A percentile compares a stretch with the other conserved stretches of the same genome.
Conservation (phyloP, 768 basidiomycete species). For the Kwoniella heveanensis region DNA sequence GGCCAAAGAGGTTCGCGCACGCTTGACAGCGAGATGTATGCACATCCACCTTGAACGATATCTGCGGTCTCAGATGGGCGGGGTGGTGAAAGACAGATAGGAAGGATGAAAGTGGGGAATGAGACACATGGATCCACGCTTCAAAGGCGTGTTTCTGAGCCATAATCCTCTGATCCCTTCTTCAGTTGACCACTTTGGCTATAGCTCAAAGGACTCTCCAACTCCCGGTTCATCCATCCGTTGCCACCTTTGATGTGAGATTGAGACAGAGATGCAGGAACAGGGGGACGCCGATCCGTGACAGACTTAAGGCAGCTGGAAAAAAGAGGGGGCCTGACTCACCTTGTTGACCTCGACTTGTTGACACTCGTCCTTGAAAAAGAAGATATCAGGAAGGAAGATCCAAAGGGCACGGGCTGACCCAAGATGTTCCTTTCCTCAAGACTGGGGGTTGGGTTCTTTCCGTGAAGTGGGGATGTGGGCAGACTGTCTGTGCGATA, state of each 20-base stretch:
- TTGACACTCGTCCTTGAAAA: not conserved
- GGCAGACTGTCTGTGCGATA: not conserved
- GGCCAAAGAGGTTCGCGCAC: not conserved
- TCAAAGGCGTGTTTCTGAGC: slow-evolving; percentile 1
- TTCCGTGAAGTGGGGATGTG: not conserved
- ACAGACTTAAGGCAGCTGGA: not conserved
- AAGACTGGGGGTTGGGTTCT: not conserved
- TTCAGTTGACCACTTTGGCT: not conserved
- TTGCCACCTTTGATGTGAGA: not conserved
- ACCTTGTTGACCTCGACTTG: not conserved
- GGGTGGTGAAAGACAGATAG: not conserved
- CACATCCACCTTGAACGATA: not conserved
- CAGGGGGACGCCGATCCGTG: not conserved
- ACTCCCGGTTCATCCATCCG: not conserved
- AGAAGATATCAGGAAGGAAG: not conserved
- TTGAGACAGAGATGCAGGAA: not conserved
- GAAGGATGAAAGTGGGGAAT: not conserved
- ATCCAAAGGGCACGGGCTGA: not conserved
- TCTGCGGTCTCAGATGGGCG: not conserved
- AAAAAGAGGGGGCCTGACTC: not conserved
- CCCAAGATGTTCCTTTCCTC: not conserved
- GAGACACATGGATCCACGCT: not conserved
- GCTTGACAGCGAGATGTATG: not conserved
- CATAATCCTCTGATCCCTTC: not conserved
- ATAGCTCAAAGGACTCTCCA: not conserved